These are phyloP conservation scores for Medicago lupulina DNA, from an alignment of 306 rosid species.

Conservation along the genomic window DNA sequence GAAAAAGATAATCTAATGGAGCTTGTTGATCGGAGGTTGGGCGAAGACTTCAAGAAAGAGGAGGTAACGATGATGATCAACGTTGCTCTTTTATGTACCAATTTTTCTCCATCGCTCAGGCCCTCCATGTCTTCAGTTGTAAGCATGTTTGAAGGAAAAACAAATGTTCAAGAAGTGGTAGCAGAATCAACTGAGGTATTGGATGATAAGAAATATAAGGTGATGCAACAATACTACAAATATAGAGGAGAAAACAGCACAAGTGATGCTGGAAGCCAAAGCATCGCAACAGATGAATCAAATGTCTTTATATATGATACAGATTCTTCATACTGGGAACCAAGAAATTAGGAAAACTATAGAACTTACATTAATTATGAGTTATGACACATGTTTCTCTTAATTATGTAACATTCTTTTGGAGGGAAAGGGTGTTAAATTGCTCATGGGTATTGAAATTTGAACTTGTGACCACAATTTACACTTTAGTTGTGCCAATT, in stretches of 20 bases:
- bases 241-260: slow-evolving; percentile 16
- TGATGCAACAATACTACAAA: slow-evolving; percentile 40
- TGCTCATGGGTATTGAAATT: not conserved
- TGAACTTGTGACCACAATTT: not conserved
- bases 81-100: slow-evolving; percentile 49
- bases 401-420: not conserved
- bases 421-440: not conserved
- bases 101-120: slow-evolving; percentile 30
- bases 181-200: slow-evolving; percentile 7
- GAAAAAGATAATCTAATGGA: slow-evolving; percentile 42
- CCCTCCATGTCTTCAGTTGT: slow-evolving; percentile 53
- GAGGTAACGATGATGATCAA: slow-evolving; percentile 44
- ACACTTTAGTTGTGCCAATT: not conserved
- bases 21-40: slow-evolving; percentile 44
- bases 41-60: slow-evolving; percentile 33
- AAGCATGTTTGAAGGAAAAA: slow-evolving; percentile 56
- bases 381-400: not conserved
- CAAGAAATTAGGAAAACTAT: slow-evolving; percentile 17
- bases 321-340: slow-evolving; percentile 6
- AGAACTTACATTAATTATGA: not conserved
- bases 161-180: slow-evolving; percentile 31
- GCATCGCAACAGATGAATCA: slow-evolving; percentile 12
- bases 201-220: slow-evolving; percentile 36
- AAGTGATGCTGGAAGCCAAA: slow-evolving; percentile 17
- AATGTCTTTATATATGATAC: not conserved